Base-by-base conservation (phyloP, 202 grass and related monocot species). In the Elaeis oleifera region DNA sequence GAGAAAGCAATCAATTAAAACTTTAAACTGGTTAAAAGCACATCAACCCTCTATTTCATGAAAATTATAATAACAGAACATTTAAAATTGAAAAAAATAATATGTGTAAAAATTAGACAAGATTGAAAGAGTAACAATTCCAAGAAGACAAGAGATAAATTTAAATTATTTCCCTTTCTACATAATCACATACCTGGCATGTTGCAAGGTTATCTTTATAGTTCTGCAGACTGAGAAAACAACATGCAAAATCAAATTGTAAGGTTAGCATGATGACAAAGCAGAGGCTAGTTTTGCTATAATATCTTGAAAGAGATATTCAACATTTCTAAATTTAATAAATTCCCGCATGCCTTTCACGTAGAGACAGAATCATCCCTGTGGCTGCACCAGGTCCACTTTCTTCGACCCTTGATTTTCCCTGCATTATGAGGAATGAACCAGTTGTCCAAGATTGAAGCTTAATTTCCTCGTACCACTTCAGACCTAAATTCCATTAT, bases 331-430 rank as follows among this genome's bases (percentile, higher is more conserved):
- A 44, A 13, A 24, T 14, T 44, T 44, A 44, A 44, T 44, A 44
- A 44, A 36, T 14, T 44, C 36, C 9, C 9, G 2, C 36, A 44
- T 44, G 36, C 94, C 85, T 94, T 94, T 89, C 88, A 54, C 94
- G 88, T 69, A 99, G 80, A 84, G 94, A 89, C 56, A 99, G 67
- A 75, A 99, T 99, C 88, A 99, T 92, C 68, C 94, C 94, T 22
- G 94, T 99, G 2, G 94, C 80, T 52, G 82, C 85, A 65, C 94
- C 94, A 55, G 94, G 94, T 50, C 83, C 80, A 84, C 70, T 94
- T 86, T 99, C 94, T 64, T 99, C 94, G 0, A 79, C 73, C 60
- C 80, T 99, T 75, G 66, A 58, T 53, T 94, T 99, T 71, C 74
- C 80, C 94, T 99, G 53, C 50, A 84, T 63, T 44, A 61, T 18